phyloP scores from a whole-genome alignment of 306 rosid genomes.

The Trichosanthes truncata region DNA sequence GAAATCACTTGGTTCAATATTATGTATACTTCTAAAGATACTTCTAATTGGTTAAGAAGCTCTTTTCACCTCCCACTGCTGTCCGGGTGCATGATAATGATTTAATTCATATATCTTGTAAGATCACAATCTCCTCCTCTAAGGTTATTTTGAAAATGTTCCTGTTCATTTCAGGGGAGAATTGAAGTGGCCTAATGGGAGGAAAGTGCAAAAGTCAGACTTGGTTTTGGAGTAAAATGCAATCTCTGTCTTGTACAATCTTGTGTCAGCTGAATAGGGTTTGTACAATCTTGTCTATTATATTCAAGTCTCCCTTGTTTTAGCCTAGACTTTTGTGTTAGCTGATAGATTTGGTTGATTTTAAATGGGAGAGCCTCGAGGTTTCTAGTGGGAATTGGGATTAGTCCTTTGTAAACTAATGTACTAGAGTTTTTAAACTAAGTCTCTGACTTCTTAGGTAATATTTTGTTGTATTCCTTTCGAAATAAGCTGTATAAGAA shows the following conservation, averaged over 20 bases:
- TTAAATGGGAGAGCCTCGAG: background rate
- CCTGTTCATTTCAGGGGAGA: background rate
- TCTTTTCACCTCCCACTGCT: background rate
- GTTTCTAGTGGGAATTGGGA: background rate
- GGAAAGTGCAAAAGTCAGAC: background rate
- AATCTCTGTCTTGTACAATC: background rate
- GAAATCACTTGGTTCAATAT: background rate
- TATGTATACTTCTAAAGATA: background rate
- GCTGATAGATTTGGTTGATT: background rate
- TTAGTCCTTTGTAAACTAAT: background rate
- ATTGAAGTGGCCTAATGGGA: background rate
- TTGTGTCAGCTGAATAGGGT: background rate
- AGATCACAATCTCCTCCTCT: background rate
- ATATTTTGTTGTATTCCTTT: background rate
- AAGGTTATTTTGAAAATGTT: background rate
- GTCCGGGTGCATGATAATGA: background rate
- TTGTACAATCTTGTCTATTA: background rate
- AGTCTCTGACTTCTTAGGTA: background rate
- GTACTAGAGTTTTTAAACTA: background rate
- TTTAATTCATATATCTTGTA: background rate
- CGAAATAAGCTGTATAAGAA: too few species aligned
- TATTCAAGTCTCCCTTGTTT: background rate
- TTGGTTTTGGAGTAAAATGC: background rate
- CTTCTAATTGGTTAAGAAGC: background rate
- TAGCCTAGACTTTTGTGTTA: background rate